Base-by-base conservation (phyloP, 2,329 filamentous ascomycete species). In the Fusarium solani-melongenae region DNA sequence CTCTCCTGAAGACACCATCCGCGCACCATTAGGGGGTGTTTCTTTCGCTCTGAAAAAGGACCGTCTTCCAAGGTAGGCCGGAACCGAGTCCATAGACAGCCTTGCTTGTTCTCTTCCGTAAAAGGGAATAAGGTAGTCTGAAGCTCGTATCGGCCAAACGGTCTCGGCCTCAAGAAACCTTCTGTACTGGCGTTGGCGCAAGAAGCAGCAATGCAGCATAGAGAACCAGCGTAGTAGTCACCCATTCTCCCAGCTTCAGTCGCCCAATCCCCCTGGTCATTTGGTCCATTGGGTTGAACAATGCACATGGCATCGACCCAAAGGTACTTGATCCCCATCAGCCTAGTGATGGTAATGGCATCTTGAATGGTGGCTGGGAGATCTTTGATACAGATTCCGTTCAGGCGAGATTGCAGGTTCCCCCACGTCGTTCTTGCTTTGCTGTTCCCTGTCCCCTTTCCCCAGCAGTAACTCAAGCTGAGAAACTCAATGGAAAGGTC, bases 251-350 rank as follows among this genome's bases (percentile, higher is more conserved):
- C 31, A 1, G 65, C 53, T 36, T 67, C 65, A 14, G 17, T 20
- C 12, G 22, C 51, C 51, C 51, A 67, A 29, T 67, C 65, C 2
- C 51, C 34, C 5, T 8, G 22, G 17, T 67, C 36, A 1, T 57
- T 58, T 17, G 44, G 44, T n/a, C 51, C 49, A 36, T 44, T 29
- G 22, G 49, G 4, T 33, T 64, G 62, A 15, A 64, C n/a, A n/a
- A 64, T 64, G 38, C 62, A 64, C 2, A 64, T n/a, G 3, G 62
- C 62, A 15, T 64, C 62, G 3, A 64, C 17, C 62, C 62, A 64
- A 17, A 64, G 22, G 29, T 64, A 58, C 5, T 6, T 9, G 15
- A 64, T 2, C 2, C 29, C 24, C 51, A 64, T 57, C 1, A 44
- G 14, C 4, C 53, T 29, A 3, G 49, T 49, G 12, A 64, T 10